These are phyloP conservation scores for Fusarium virguliforme DNA, from an alignment of 2,329 filamentous ascomycete species.

Conservation along the genomic window DNA sequence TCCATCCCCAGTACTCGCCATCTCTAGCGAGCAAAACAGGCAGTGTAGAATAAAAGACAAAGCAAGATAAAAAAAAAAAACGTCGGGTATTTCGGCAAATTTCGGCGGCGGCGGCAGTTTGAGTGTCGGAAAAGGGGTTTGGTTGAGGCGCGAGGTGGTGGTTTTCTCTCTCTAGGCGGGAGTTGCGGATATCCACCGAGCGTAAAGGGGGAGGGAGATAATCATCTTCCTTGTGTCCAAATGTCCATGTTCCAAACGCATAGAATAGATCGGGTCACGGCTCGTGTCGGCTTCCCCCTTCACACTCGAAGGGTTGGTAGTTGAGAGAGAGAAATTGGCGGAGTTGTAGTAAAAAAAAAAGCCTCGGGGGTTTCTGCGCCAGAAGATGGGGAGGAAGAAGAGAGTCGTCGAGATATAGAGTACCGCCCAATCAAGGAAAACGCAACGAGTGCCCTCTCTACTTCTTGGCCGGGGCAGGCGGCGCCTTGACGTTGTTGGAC, in stretches of 20 bases:
- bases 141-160: slow-evolving; percentile 1
- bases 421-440: not conserved
- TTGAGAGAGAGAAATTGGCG: slow-evolving; percentile 1
- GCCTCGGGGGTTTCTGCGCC: slow-evolving; percentile 1
- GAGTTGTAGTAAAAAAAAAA: not conserved
- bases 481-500: slow-evolving; percentile 85
- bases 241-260: not conserved
- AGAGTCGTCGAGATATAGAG: slow-evolving; percentile 5
- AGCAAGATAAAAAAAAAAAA: slow-evolving; percentile 21
- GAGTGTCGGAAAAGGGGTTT: not conserved
- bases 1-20: not conserved
- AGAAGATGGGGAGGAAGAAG: not conserved
- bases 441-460: slow-evolving; percentile 52
- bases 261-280: not conserved
- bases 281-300: not conserved
- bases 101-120: slow-evolving; percentile 28
- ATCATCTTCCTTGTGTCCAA: not conserved
- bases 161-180: not conserved
- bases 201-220: not conserved
- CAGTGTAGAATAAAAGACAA: slow-evolving; percentile 14
- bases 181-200: not conserved
- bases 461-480: slow-evolving; percentile 70
- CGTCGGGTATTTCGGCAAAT: slow-evolving; percentile 45
- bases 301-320: not conserved
- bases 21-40: slow-evolving; percentile 8